Percentiles rank a stretch among this genome's conserved stretches.
phyloP scores from a whole-genome alignment of 495 filamentous ascomycete species.

The Beverwykella pulmonaria region DNA sequence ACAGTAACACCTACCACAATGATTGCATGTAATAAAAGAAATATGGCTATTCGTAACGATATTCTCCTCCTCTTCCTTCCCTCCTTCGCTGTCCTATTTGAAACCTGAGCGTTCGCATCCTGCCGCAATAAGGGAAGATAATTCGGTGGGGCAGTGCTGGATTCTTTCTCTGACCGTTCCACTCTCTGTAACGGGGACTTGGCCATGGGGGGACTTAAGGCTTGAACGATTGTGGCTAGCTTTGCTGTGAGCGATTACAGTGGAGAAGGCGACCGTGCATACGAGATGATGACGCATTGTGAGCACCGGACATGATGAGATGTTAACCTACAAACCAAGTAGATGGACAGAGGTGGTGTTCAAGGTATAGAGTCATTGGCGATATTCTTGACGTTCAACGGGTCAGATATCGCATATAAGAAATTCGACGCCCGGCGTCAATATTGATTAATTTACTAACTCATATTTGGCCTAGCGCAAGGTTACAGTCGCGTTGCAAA shows the following conservation, averaged over 20 bases:
- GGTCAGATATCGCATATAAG: neutral
- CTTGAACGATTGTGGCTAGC: neutral
- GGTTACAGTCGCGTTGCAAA: no score
- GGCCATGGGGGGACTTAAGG: neutral
- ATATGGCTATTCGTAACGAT: neutral
- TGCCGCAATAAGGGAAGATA: neutral
- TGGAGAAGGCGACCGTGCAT: no score
- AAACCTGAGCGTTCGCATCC: neutral
- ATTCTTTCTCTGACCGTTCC: neutral
- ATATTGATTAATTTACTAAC: neutral
- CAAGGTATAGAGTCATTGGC: neutral
- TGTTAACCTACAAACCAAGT: neutral
- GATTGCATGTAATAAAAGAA: neutral
- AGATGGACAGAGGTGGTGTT: neutral
- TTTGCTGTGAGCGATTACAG: neutral
- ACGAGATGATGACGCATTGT: neutral
- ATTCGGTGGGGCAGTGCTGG: neutral
- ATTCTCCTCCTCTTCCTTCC: neutral
- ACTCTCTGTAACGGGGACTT: neutral
- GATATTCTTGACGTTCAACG: neutral
- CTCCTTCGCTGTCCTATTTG: neutral
- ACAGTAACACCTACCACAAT: neutral
- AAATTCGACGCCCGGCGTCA: neutral
- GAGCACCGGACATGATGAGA: neutral
- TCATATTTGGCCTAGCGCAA: neutral